phyloP scores from a whole-genome alignment of 495 filamentous ascomycete species.

The Tuber indicum region DNA sequence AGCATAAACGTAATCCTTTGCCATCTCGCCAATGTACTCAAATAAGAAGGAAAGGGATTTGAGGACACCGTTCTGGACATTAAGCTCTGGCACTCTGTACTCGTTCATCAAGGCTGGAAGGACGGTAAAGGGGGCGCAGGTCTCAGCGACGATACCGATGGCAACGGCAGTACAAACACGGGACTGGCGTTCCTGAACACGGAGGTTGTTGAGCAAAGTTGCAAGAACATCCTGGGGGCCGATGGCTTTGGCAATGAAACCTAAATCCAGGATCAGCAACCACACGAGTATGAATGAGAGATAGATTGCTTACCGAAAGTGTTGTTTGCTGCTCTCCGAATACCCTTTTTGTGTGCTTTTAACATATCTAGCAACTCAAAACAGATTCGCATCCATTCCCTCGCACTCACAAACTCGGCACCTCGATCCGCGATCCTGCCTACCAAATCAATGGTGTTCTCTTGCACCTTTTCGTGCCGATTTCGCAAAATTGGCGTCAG shows the following conservation, averaged over 20 bases:
- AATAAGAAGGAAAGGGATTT: conserved; percentile 97
- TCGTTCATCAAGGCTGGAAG: conserved; percentile 99
- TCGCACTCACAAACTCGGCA: conserved; percentile 87
- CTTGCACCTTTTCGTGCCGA: conserved; percentile 98
- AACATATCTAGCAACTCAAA: conserved; percentile 99
- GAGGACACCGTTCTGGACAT: conserved; percentile 97
- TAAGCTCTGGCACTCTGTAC: conserved; percentile 95
- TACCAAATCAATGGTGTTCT: conserved; percentile 99
- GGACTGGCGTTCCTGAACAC: conserved; percentile 94
- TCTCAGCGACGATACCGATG: conserved; percentile 99
- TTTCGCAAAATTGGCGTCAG: conserved; percentile 96
- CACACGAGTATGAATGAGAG: neutral
- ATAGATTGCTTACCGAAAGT: conserved; percentile 59
- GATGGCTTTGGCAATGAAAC: conserved; percentile 99
- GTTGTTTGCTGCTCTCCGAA: conserved; percentile 97
- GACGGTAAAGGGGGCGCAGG: conserved; percentile 97
- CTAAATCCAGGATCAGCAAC: conserved; percentile 18
- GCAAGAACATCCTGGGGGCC: conserved; percentile 96
- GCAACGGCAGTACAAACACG: conserved; percentile 98
- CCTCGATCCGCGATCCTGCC: conserved; percentile 97
- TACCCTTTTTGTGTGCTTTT: conserved; percentile 99
- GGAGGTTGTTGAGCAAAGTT: conserved; percentile 90
- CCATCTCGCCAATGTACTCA: conserved; percentile 99
- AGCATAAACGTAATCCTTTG: conserved; percentile 98
- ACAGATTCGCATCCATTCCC: conserved; percentile 99